Percentiles rank a stretch among this genome's conserved stretches.
Evolutionary conservation across 2,329 filamentous ascomycete species (phyloP).

Genomic region (Colletotrichum zoysiae): DNA sequence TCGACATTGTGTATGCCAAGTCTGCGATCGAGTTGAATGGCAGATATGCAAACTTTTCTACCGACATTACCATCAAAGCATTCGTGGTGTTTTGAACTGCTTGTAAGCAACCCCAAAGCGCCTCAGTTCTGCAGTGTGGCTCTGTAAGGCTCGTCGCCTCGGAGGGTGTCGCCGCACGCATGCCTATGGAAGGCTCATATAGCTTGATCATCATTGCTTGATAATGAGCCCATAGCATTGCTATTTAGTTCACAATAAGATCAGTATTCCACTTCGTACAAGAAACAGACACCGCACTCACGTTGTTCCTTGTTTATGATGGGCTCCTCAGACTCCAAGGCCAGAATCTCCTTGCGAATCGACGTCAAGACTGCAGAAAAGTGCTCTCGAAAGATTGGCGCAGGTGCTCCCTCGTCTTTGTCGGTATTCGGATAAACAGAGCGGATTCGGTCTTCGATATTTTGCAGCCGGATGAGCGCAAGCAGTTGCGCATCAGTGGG

Average conservation of each 20-base stretch:
- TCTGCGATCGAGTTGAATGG: constrained; percentile 49
- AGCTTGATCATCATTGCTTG: constrained; percentile 50
- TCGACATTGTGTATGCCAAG: constrained; percentile 52
- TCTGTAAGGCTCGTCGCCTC: constrained; percentile 37
- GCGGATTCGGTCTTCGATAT: constrained; percentile 48
- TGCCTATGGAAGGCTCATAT: constrained; percentile 54
- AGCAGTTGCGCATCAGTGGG: constrained; percentile 45
- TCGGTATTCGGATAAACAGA: constrained; percentile 46
- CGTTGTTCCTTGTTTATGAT: constrained; percentile 18
- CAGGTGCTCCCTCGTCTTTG: constrained; percentile 13
- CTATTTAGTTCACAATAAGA: constrained; percentile 41
- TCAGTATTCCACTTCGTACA: neutral
- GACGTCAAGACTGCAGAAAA: constrained; percentile 52
- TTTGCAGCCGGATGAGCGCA: constrained; percentile 51
- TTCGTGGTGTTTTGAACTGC: constrained; percentile 47
- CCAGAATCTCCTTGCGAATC: constrained; percentile 51
- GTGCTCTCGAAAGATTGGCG: constrained; percentile 44
- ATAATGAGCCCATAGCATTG: constrained; percentile 52
- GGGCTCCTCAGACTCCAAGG: constrained; percentile 34
- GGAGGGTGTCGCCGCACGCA: constrained; percentile 43
- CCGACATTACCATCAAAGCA: constrained; percentile 46
- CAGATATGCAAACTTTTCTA: constrained; percentile 46
- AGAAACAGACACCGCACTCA: neutral
- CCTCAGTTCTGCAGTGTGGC: constrained; percentile 49
- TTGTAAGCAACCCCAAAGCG: constrained; percentile 54